A percentile compares a stretch with the other conserved stretches of the same genome.
Conservation (phyloP, 2,329 filamentous ascomycete genomes). For the Pyrenophora tritici-repentis region DNA sequence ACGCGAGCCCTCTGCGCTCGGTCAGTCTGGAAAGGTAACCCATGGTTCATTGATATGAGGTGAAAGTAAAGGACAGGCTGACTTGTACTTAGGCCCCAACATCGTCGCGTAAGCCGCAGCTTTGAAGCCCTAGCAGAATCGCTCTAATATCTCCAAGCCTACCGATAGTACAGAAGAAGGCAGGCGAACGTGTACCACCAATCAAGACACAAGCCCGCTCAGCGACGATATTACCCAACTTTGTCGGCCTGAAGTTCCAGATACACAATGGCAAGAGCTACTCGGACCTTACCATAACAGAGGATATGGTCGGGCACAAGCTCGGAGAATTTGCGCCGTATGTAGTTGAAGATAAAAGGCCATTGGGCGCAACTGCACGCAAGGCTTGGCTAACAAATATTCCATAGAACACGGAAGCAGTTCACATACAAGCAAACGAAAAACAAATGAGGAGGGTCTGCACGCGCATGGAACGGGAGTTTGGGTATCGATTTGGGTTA, state of each 20-base stretch:
- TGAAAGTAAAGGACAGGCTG: constrained; percentile 58
- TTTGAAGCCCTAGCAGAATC: neutral
- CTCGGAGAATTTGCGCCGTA: constrained; percentile 90
- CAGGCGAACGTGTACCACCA: constrained; percentile 68
- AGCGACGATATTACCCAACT: constrained; percentile 89
- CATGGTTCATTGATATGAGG: constrained; percentile 11
- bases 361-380: neutral
- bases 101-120: constrained; percentile 67
- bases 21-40: constrained; percentile 84
- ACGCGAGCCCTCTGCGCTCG: constrained; percentile 68
- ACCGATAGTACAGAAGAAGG: constrained; percentile 65
- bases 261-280: constrained; percentile 92
- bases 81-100: constrained; percentile 62
- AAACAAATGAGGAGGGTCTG: constrained; percentile 59
- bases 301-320: constrained; percentile 96
- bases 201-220: constrained; percentile 86
- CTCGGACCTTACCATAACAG: constrained; percentile 79
- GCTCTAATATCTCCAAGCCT: constrained; percentile 52
- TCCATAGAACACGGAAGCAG: constrained; percentile 65
- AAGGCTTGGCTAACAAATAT: constrained; percentile 7
- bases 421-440: constrained; percentile 73
- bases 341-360: constrained; percentile 39
- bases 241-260: constrained; percentile 87
- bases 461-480: constrained; percentile 39
- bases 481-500: constrained; percentile 45